A percentile compares a stretch with the other conserved stretches of the same genome.
Conservation (phyloP, 1,284 basidiomycete species). For the Irpex sp. region DNA sequence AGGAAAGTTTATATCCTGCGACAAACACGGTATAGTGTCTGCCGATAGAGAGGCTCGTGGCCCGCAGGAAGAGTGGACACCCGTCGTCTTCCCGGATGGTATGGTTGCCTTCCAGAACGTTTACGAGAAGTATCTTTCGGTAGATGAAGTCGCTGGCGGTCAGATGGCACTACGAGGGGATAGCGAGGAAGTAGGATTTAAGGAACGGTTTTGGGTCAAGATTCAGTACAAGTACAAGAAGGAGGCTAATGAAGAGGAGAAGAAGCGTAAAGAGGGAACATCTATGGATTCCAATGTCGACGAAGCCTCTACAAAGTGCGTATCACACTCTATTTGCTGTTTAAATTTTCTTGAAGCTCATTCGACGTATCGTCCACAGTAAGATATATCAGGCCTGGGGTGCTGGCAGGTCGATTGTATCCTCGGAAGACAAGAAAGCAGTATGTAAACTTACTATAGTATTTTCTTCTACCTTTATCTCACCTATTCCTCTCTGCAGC, state of each 20-base stretch:
- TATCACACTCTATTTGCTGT: conserved; percentile 9
- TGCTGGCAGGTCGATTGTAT: conserved; percentile 69
- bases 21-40: conserved; percentile 75
- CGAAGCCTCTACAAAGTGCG: conserved; percentile 68
- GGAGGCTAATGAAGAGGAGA: conserved; percentile 80
- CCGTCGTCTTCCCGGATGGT: conserved; percentile 67
- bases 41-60: conserved; percentile 81
- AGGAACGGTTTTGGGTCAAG: conserved; percentile 82
- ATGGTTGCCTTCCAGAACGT: conserved; percentile 82
- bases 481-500: conserved; percentile 30
- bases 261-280: conserved; percentile 64
- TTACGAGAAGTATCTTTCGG: conserved; percentile 76
- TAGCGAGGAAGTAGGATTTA: conserved; percentile 74
- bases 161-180: conserved; percentile 74
- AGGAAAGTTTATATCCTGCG: conserved; percentile 82
- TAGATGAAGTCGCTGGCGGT: conserved; percentile 83
- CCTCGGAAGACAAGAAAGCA: conserved; percentile 66
- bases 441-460: conserved; percentile 30
- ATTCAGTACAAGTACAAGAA: conserved; percentile 87
- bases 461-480: not conserved
- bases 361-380: conserved; percentile 33
- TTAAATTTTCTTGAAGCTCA: conserved; percentile 1
- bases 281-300: conserved; percentile 54
- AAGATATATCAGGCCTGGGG: conserved; percentile 84
- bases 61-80: conserved; percentile 84